These are phyloP conservation scores for Pisolithus marmoratus DNA, from an alignment of 768 basidiomycete species.

Conservation along the genomic window DNA sequence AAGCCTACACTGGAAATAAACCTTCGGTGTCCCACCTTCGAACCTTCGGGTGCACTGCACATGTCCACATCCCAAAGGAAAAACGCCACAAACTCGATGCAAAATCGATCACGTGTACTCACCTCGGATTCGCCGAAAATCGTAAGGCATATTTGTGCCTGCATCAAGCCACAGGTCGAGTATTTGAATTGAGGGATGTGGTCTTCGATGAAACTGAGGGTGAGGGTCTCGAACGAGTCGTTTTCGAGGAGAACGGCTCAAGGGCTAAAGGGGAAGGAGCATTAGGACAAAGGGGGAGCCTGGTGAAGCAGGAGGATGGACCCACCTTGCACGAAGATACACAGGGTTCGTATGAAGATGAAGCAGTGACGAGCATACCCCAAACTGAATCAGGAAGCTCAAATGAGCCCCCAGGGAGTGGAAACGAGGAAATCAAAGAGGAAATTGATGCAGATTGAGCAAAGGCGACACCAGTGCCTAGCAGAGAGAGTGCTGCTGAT, in stretches of 20 bases:
- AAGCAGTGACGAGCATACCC: neutral
- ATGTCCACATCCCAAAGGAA: slow-evolving; percentile 21
- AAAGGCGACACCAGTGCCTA: neutral
- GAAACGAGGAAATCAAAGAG: neutral
- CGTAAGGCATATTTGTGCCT: neutral
- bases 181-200: no score
- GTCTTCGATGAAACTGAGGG: no score
- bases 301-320: neutral
- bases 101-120: neutral
- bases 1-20: slow-evolving; percentile 13
- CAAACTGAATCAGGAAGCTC: neutral
- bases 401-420: neutral
- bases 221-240: neutral
- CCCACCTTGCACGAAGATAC: neutral
- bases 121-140: neutral
- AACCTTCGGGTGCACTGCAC: slow-evolving; percentile 20
- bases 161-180: neutral
- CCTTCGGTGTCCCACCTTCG: slow-evolving; percentile 15
- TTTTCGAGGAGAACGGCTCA: neutral
- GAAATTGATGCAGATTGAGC: neutral
- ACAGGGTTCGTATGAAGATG: neutral
- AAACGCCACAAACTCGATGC: neutral
- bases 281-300: no score
- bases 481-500: neutral
- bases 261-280: no score